phyloP scores from a whole-genome alignment of 2,329 filamentous ascomycete species.

The Xylariaceae sp. region DNA sequence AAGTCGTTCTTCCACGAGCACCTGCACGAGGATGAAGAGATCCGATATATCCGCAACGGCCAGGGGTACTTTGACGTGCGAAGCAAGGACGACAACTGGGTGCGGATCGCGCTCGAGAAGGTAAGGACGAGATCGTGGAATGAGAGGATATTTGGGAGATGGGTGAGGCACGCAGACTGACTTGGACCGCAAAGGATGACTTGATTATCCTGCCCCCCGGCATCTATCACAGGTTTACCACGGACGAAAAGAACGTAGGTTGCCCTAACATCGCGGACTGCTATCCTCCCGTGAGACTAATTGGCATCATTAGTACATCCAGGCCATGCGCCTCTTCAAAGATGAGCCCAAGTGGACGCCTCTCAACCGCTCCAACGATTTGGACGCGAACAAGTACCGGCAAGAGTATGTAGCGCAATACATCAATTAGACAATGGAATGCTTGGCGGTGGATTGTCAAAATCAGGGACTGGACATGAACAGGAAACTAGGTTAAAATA shows the following conservation, averaged over 20 bases:
- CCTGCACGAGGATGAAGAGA: conserved; percentile 97
- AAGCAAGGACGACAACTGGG: conserved; percentile 78
- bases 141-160: too few species aligned
- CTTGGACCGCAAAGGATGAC: conserved; percentile 49
- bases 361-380: conserved; percentile 71
- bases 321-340: conserved; percentile 95
- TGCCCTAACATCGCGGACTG: background rate
- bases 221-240: conserved; percentile 97
- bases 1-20: conserved; percentile 94
- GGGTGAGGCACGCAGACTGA: too few species aligned
- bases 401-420: conserved; percentile 67
- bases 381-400: conserved; percentile 75
- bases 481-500: too few species aligned
- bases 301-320: conserved; percentile 66
- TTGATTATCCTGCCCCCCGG: conserved; percentile 90
- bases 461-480: background rate
- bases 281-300: background rate
- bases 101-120: conserved; percentile 80
- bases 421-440: conserved; percentile 8
- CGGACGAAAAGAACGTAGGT: conserved; percentile 83
- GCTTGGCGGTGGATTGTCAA: background rate
- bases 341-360: conserved; percentile 99
- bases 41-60: conserved; percentile 86
- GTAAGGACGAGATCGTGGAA: conserved; percentile 27
- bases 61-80: conserved; percentile 92